Evolutionary conservation across 495 filamentous ascomycete genomes (phyloP).

Genomic region (Coniosporium apollinis): DNA sequence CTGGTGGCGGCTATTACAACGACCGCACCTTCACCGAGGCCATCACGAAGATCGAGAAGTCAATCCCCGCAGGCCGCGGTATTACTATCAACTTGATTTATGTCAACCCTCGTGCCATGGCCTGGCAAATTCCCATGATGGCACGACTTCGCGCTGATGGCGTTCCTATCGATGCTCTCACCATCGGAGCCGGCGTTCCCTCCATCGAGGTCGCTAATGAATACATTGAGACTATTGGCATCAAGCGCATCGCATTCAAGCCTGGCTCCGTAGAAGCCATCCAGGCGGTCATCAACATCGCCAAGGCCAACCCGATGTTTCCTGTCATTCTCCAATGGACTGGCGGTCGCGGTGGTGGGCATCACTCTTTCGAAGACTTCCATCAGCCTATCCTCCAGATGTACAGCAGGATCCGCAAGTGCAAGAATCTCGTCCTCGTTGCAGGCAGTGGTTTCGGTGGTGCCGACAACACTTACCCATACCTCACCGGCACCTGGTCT

Average conservation of each 20-base stretch:
- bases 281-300: slow-evolving; percentile 79
- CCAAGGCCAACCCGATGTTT: slow-evolving; percentile 77
- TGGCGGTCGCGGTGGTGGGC: slow-evolving; percentile 81
- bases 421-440: slow-evolving; percentile 71
- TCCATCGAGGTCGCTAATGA: slow-evolving; percentile 88
- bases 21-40: slow-evolving; percentile 80
- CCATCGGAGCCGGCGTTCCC: slow-evolving; percentile 86
- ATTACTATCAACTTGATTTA: slow-evolving; percentile 94
- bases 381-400: slow-evolving; percentile 83
- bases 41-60: slow-evolving; percentile 73
- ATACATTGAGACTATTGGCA: slow-evolving; percentile 82
- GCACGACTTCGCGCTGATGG: slow-evolving; percentile 71
- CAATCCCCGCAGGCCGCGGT: slow-evolving; percentile 76
- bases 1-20: slow-evolving; percentile 85
- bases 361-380: slow-evolving; percentile 93
- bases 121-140: slow-evolving; percentile 90
- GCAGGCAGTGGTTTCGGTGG: slow-evolving; percentile 89
- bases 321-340: slow-evolving; percentile 91
- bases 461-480: slow-evolving; percentile 82
- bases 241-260: slow-evolving; percentile 93
- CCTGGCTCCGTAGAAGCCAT: slow-evolving; percentile 82
- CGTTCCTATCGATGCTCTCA: slow-evolving; percentile 84
- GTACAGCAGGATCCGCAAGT: slow-evolving; percentile 70
- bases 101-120: slow-evolving; percentile 90
- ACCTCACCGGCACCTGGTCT: slow-evolving; percentile 79